phyloP scores from a whole-genome alignment of 2,329 filamentous ascomycete species.

The Cytospora paraplurivora region DNA sequence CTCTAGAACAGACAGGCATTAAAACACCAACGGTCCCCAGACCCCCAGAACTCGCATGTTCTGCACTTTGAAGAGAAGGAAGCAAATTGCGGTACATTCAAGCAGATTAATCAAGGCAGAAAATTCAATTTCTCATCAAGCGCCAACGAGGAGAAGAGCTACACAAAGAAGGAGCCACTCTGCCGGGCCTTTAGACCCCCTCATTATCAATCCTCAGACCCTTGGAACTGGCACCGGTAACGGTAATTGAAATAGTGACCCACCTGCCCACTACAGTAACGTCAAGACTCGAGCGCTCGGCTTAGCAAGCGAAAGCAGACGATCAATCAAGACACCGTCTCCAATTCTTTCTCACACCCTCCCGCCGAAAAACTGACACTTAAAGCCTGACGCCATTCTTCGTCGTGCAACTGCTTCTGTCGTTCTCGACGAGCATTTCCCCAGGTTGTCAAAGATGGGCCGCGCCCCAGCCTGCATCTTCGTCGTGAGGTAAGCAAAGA shows the following conservation, averaged over 20 bases:
- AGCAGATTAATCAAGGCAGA: neutral
- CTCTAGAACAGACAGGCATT: neutral
- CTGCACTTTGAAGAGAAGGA: neutral
- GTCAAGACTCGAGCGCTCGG: conserved; percentile 2
- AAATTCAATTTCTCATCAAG: neutral
- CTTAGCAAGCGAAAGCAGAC: neutral
- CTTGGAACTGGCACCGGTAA: neutral
- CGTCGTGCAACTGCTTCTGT: neutral
- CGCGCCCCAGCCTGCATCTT: conserved; percentile 53
- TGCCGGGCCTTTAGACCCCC: neutral
- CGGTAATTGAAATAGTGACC: conserved; percentile 4
- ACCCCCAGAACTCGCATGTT: neutral
- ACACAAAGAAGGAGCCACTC: neutral
- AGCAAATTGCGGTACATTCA: neutral
- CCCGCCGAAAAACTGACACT: neutral
- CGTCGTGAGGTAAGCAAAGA: conserved; percentile 48
- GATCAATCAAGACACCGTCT: neutral
- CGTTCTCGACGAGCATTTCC: neutral
- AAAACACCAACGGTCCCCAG: neutral
- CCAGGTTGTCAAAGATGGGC: conserved; percentile 40
- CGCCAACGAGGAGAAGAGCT: neutral
- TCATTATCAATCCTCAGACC: neutral
- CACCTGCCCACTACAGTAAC: neutral
- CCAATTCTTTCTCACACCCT: neutral
- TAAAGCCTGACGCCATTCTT: neutral